Evolutionary conservation across 2,329 filamentous ascomycete species (phyloP).

Genomic region (Dryadomyces quercivorus): DNA sequence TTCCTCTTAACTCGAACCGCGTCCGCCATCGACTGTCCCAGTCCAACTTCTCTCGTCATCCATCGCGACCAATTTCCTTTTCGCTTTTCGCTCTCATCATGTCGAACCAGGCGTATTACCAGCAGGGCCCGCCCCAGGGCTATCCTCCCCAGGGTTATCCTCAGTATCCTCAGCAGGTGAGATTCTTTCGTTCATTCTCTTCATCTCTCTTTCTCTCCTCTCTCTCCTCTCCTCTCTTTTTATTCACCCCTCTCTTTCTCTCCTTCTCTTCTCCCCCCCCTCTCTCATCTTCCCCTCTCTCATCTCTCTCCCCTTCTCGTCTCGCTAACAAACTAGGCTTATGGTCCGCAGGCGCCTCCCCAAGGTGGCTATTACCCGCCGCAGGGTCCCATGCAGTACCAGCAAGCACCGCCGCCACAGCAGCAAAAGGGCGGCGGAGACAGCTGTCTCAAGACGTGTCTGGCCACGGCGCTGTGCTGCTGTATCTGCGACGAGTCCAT

Average conservation of each 20-base stretch:
- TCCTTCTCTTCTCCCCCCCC: too few species aligned
- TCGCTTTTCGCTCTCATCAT: constrained; percentile 8
- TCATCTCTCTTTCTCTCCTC: constrained; percentile 2
- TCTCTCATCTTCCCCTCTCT: too few species aligned
- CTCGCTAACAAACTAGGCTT: constrained; percentile 18
- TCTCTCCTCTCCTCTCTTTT: too few species aligned
- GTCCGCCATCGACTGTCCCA: neutral
- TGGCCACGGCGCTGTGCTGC: constrained; percentile 35
- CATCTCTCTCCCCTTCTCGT: too few species aligned
- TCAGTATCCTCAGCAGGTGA: constrained; percentile 30
- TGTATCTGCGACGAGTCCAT: constrained; percentile 38
- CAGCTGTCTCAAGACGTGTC: constrained; percentile 25
- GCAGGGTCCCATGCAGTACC: constrained; percentile 29
- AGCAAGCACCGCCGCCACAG: constrained; percentile 28
- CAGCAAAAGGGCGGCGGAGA: constrained; percentile 20
- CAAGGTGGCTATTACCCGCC: constrained; percentile 27
- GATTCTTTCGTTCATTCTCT: constrained; percentile 7
- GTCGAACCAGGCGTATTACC: constrained; percentile 25
- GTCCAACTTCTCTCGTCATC: neutral
- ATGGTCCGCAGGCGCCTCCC: constrained; percentile 22
- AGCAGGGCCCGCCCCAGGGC: constrained; percentile 16
- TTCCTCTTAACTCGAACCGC: too few species aligned
- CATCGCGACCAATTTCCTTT: neutral
- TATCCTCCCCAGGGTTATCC: constrained; percentile 21
- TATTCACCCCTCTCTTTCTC: too few species aligned